Conservation (phyloP, 2,329 filamentous ascomycete genomes). For the Capronia coronata region DNA sequence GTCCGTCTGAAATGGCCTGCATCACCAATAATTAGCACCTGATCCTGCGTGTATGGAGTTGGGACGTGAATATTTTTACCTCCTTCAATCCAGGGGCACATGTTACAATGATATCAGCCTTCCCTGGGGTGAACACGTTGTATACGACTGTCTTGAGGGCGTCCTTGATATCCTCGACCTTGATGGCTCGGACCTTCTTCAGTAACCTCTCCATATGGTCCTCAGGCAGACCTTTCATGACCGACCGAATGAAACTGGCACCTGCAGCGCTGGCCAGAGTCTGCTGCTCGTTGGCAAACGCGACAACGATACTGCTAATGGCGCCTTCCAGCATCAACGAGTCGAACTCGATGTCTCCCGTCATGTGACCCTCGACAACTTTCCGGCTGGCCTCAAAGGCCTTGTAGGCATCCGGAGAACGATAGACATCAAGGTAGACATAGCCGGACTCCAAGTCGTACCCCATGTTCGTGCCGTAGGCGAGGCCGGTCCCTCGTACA, state of each 20-base stretch:
- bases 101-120: conserved; percentile 78
- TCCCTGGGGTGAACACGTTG: conserved; percentile 71
- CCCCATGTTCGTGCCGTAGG: conserved; percentile 77
- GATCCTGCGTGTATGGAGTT: too few species aligned
- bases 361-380: conserved; percentile 67
- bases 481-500: conserved; percentile 85
- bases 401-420: conserved; percentile 81
- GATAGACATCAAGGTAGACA: conserved; percentile 78
- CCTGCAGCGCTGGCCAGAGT: conserved; percentile 77
- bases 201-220: conserved; percentile 75
- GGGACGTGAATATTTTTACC: too few species aligned
- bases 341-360: conserved; percentile 67
- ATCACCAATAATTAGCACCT: conserved; percentile 10
- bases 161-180: conserved; percentile 65
- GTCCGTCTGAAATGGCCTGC: conserved; percentile 68
- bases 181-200: conserved; percentile 68
- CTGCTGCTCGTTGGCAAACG: conserved; percentile 79
- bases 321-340: conserved; percentile 79
- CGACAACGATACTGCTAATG: conserved; percentile 79
- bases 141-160: conserved; percentile 70
- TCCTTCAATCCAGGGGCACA: conserved; percentile 80
- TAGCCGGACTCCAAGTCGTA: conserved; percentile 73
- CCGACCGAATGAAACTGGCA: conserved; percentile 74
- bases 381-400: conserved; percentile 72
- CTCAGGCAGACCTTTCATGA: conserved; percentile 66